phyloP scores from a whole-genome alignment of 208 protist genomes.

The Herpetomonas samuelpessoai region DNA sequence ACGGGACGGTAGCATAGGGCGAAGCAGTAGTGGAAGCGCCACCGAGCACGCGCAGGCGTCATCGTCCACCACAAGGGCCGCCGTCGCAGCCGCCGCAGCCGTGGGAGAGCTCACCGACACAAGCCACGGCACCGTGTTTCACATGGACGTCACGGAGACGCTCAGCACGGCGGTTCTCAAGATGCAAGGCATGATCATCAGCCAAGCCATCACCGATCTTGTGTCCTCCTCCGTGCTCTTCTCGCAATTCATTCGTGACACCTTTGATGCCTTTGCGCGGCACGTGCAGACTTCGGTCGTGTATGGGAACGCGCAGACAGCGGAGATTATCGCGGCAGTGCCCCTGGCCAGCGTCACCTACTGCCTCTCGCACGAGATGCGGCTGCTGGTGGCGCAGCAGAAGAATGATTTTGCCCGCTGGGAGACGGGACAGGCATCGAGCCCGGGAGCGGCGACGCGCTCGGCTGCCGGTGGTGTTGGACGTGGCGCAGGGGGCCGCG shows the following conservation, averaged over 20 bases:
- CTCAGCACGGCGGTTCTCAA: slow-evolving; percentile 26
- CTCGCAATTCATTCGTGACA: slow-evolving; percentile 20
- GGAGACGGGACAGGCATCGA: background rate
- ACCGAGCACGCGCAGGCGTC: slow-evolving; percentile 20
- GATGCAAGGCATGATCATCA: slow-evolving; percentile 21
- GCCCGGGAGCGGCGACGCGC: too few species aligned
- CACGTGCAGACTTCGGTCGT: slow-evolving; percentile 24
- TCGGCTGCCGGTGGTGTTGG: too few species aligned
- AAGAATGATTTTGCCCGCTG: background rate
- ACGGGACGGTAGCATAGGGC: slow-evolving; percentile 12
- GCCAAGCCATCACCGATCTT: slow-evolving; percentile 28
- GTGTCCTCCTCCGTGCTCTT: slow-evolving; percentile 25
- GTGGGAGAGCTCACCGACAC: slow-evolving; percentile 12
- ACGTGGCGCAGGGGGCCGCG: background rate
- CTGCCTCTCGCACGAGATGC: slow-evolving; percentile 17
- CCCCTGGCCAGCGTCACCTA: slow-evolving; percentile 15
- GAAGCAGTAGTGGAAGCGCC: slow-evolving; percentile 5
- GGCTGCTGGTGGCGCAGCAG: slow-evolving; percentile 4
- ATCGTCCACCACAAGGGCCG: background rate
- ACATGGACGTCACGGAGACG: slow-evolving; percentile 27
- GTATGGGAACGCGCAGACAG: slow-evolving; percentile 7
- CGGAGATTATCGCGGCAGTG: slow-evolving; percentile 14
- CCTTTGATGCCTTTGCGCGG: slow-evolving; percentile 12
- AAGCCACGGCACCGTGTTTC: slow-evolving; percentile 12
- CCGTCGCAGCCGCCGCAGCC: background rate